Base-by-base conservation (phyloP, 1,139 yeast genomes). In the Pichia sp. region DNA sequence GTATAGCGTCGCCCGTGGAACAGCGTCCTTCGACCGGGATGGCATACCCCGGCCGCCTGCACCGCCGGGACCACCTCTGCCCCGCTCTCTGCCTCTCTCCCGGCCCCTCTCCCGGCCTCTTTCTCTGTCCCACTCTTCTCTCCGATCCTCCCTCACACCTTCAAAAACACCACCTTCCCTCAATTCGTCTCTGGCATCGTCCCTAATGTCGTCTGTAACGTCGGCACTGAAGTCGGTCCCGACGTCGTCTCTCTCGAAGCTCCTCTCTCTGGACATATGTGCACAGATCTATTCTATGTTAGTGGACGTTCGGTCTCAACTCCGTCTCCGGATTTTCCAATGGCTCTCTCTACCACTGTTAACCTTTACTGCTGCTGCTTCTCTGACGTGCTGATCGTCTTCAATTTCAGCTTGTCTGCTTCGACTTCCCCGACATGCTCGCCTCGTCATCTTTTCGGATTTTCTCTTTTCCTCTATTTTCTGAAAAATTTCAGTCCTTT, bases 1-100 rank as follows among this genome's bases (percentile, higher is more conserved):
- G 45, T 64, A 64, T 19, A 63, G 53, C 11, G 66, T 63, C 11
- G 64, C 62, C 52, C 56, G 55, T 15, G 64, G 63, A 3, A 42
- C 47, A 2, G 47, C 19, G n/a, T 59, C 57, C 41, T 52, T 36
- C 32, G 43, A 41, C 10, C 38, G 11, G 29, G 10, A n/a, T 15
- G 48, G 43, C 11, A 15, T 11, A 15, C 46, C 44, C n/a, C 46
- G 41, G 10, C 47, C 43, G 29, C 47, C 29, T 23, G 26, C 26
- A 23, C 26, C 26, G 26, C 26, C 26, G 26, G 26, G 26, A 10
- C 31, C 31, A 13, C 31, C 45, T 42, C 45, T 16, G 8, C 40
- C 13, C 34, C 34, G 26, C 26, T 23, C 41, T 1, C 36, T 13
- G 11, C 44, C 44, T 13, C 48, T 23, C 3, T 19, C 32, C 36